These are phyloP conservation scores for Yarrowia osloensis DNA, from an alignment of 805 yeast genomes.

Conservation along the genomic window DNA sequence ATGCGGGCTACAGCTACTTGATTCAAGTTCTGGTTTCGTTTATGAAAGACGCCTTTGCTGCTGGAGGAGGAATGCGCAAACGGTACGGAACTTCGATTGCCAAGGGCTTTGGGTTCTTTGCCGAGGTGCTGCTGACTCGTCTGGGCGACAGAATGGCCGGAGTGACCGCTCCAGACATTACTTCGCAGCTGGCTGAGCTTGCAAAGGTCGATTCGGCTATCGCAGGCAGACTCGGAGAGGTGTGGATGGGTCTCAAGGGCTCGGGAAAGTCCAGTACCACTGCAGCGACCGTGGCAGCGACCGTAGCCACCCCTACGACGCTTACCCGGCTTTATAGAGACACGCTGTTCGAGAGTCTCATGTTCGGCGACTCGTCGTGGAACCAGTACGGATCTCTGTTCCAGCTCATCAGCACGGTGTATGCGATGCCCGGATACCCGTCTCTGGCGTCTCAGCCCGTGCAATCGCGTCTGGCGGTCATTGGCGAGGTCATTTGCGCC, in stretches of 20 bases:
- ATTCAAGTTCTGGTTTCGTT: slow-evolving; percentile 20
- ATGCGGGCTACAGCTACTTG: slow-evolving; percentile 4
- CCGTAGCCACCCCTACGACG: slow-evolving; percentile 1
- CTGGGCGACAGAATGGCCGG: slow-evolving; percentile 7
- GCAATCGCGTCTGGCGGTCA: slow-evolving; percentile 32
- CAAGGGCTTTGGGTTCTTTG: background rate
- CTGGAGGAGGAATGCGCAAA: slow-evolving; percentile 16
- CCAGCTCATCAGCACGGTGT: slow-evolving; percentile 31
- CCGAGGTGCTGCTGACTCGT: background rate
- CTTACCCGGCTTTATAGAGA: slow-evolving; percentile 35
- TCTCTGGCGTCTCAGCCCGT: slow-evolving; percentile 29
- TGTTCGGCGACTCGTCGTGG: slow-evolving; percentile 34
- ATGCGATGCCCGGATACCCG: slow-evolving; percentile 31
- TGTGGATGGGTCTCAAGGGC: slow-evolving; percentile 22
- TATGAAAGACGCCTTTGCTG: slow-evolving; percentile 24
- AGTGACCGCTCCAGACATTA: background rate
- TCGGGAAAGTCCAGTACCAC: background rate
- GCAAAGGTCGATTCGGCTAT: slow-evolving; percentile 6
- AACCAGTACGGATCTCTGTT: slow-evolving; percentile 32
- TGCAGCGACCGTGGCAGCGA: background rate
- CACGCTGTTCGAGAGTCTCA: slow-evolving; percentile 36
- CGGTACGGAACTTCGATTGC: slow-evolving; percentile 3
- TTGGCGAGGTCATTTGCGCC: slow-evolving; percentile 48
- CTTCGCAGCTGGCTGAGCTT: slow-evolving; percentile 5
- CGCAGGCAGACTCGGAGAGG: background rate